Percentiles rank a stretch among this genome's conserved stretches.
These are phyloP conservation scores for Ophiostoma sp. DNA, from an alignment of 2,329 filamentous ascomycete genomes.

Conservation along the genomic window DNA sequence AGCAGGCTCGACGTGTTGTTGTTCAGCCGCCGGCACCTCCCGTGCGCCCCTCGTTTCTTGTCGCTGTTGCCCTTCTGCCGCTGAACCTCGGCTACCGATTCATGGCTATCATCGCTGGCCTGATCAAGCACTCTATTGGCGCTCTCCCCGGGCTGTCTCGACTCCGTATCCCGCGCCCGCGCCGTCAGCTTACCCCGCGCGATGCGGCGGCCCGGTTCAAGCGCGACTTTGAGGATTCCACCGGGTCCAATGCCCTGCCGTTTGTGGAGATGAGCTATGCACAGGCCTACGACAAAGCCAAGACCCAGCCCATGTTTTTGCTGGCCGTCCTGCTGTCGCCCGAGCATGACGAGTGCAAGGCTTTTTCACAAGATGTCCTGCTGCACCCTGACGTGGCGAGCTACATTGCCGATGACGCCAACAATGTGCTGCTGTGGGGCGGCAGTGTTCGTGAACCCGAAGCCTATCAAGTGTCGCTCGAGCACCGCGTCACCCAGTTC, in stretches of 20 bases:
- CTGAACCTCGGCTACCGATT: constrained; percentile 72
- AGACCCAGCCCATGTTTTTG: constrained; percentile 85
- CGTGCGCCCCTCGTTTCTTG: constrained; percentile 66
- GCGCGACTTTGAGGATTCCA: constrained; percentile 91
- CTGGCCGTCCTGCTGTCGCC: constrained; percentile 84
- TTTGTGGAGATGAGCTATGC: constrained; percentile 89
- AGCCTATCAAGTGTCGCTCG: constrained; percentile 85
- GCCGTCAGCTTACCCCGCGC: constrained; percentile 72
- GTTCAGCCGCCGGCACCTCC: constrained; percentile 62
- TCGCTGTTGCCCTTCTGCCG: constrained; percentile 74
- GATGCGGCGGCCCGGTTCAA: constrained; percentile 86
- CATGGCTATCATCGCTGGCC: constrained; percentile 62
- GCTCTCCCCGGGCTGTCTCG: constrained; percentile 66
- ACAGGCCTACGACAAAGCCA: constrained; percentile 82
- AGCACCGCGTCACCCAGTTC: constrained; percentile 84
- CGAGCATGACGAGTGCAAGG: constrained; percentile 85
- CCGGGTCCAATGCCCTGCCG: constrained; percentile 64
- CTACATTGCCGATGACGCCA: constrained; percentile 68
- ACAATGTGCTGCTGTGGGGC: constrained; percentile 84
- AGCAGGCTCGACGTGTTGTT: constrained; percentile 79
- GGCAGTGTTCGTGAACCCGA: constrained; percentile 91
- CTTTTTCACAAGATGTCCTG: constrained; percentile 77
- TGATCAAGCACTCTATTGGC: constrained; percentile 71
- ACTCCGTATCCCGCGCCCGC: constrained; percentile 50
- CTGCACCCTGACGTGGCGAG: constrained; percentile 66